Evolutionary conservation across 2,329 filamentous ascomycete genomes (phyloP).

Genomic region (Colletotrichum lindemuthianum): DNA sequence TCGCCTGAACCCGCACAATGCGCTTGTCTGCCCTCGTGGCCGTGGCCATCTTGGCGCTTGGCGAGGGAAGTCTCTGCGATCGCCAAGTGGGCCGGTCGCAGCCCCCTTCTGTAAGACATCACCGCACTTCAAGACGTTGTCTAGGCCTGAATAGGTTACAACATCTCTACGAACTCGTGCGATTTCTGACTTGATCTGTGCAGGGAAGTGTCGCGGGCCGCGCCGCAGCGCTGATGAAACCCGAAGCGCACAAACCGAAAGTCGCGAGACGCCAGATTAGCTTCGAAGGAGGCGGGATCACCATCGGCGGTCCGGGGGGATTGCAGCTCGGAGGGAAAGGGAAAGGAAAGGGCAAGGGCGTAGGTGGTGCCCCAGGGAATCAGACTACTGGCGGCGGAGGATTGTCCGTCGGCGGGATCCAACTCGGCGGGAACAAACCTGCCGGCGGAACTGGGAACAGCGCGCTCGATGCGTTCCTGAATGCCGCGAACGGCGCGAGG

Average conservation of each 20-base stretch:
- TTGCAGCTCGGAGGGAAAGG: slow-evolving; percentile 12
- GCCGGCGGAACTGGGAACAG: slow-evolving; percentile 20
- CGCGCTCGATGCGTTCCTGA: slow-evolving; percentile 22
- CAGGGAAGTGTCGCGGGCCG: slow-evolving; percentile 27
- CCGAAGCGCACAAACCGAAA: not conserved
- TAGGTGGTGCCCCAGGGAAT: slow-evolving; percentile 4
- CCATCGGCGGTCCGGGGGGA: slow-evolving; percentile 14
- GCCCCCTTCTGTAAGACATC: slow-evolving; percentile 11
- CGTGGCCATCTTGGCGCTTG: slow-evolving; percentile 25
- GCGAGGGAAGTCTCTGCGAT: slow-evolving; percentile 23
- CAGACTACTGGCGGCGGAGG: slow-evolving; percentile 24
- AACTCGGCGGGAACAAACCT: slow-evolving; percentile 13
- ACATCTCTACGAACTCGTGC: not conserved
- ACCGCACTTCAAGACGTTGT: not conserved
- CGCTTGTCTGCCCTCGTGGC: slow-evolving; percentile 7
- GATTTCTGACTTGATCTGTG: not conserved
- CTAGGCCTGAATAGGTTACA: not conserved
- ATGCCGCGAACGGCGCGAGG: slow-evolving; percentile 14
- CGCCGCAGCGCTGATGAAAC: slow-evolving; percentile 23
- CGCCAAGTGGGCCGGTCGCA: slow-evolving; percentile 27
- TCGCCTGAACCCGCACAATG: slow-evolving; percentile 8
- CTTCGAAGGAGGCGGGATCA: slow-evolving; percentile 21
- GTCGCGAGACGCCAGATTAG: slow-evolving; percentile 23
- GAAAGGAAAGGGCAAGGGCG: slow-evolving; percentile 8
- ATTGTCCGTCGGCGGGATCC: slow-evolving; percentile 18